Base-by-base conservation (phyloP, 1,284 basidiomycete species). In the Trichosporon sp. region DNA sequence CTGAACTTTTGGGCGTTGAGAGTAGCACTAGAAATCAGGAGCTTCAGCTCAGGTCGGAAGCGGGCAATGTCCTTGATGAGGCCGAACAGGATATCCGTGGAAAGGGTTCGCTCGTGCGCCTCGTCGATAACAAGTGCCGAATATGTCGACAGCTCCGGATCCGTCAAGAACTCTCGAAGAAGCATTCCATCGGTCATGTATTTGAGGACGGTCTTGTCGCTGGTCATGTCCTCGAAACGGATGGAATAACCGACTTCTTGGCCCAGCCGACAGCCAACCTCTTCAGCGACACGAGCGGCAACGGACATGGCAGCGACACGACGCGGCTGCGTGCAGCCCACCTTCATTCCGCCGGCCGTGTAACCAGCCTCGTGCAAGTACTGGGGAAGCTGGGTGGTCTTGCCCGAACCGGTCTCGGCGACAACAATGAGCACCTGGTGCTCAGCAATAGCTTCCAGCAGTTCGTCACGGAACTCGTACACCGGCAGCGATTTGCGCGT, bases 161-260 rank as follows among this genome's bases (percentile, higher is more conserved):
- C 96, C 8, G 94, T 98, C 79, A 98, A 85, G 84, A 97, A 98
- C 84, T 98, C 94, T 80, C 96, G 89, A 64, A 98, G 85, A n/a
- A 98, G 87, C 95, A 98, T 98, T 64, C 96, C 96, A 80, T 98
- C 96, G 64, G 95, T 98, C 96, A 98, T 96, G 84, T 96, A 98
- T 85, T 98, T 98, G 79, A 98, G 87, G 46, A 95, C 91, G 1
- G 96, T 98, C 87, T 95, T 98, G 87, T 96, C 95, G 84, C 93
- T 96, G 10, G 97, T 99, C 84, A 95, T 97, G 83, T 99, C 96
- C 84, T 99, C 97, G 85, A 99, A 99, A 43, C 97, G 93, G 78
- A 99, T 99, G 38, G 94, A 95, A 84, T 99, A 99, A 14, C 97
- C 97, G 73, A 98, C 96, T 84, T 98, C 96, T 77, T 96, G 92